Conservation (phyloP, 2,329 filamentous ascomycete genomes). For the Coniochaeta pulveracea region DNA sequence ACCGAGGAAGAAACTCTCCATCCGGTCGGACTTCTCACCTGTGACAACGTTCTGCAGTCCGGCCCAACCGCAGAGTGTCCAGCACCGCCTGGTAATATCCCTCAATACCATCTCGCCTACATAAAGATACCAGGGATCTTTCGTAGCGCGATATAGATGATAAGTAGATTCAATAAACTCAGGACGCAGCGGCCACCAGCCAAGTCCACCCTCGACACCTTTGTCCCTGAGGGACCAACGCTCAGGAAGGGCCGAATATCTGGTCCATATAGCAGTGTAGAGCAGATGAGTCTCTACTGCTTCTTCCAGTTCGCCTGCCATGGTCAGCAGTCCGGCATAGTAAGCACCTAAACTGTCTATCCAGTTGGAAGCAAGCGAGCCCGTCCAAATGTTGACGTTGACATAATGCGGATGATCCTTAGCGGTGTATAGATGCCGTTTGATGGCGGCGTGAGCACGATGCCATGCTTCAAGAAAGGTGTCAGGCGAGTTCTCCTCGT, state of each 20-base stretch:
- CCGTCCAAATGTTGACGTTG: constrained; percentile 79
- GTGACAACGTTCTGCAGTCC: constrained; percentile 73
- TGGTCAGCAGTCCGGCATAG: constrained; percentile 76
- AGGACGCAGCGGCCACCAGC: constrained; percentile 91
- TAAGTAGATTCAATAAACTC: constrained; percentile 98
- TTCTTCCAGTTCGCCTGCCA: constrained; percentile 84
- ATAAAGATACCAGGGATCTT: constrained; percentile 92
- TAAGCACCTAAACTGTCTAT: constrained; percentile 94
- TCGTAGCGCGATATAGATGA: constrained; percentile 86
- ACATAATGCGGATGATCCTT: constrained; percentile 84
- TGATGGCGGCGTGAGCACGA: constrained; percentile 75
- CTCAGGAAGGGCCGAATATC: constrained; percentile 88
- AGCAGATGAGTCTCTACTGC: constrained; percentile 83
- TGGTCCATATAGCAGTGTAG: constrained; percentile 87
- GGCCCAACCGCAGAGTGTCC: constrained; percentile 87
- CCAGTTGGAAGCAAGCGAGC: constrained; percentile 83
- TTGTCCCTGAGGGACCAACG: constrained; percentile 82
- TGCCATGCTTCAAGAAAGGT: constrained; percentile 77
- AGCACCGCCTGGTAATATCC: constrained; percentile 81
- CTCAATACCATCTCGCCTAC: constrained; percentile 90
- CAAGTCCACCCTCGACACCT: constrained; percentile 73
- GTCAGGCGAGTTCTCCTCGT: constrained; percentile 60
- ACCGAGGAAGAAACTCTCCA: constrained; percentile 98
- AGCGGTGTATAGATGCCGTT: constrained; percentile 79
- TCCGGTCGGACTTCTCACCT: constrained; percentile 82